Conservation (phyloP, 1,139 yeast species). For the Wickerhamiella infanticola region DNA sequence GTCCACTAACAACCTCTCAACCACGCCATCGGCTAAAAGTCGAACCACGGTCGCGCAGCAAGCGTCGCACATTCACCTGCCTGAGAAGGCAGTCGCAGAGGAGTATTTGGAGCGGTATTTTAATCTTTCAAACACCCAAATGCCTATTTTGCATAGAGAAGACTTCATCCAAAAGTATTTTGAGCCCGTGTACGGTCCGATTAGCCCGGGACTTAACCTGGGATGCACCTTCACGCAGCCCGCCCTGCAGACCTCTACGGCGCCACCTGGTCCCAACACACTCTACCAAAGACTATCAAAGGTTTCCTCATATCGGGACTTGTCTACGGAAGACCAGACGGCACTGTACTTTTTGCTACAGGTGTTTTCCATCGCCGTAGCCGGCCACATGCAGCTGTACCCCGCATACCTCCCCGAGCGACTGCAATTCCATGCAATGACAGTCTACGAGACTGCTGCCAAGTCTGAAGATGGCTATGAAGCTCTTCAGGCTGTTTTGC, state of each 20-base stretch:
- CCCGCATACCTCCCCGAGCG: constrained; percentile 55
- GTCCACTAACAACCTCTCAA: neutral
- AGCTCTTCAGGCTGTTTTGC: constrained; percentile 53
- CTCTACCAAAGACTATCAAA: constrained; percentile 2
- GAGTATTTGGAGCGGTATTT: constrained; percentile 52
- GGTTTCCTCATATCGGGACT: neutral
- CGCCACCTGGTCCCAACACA: neutral
- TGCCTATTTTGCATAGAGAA: constrained; percentile 72
- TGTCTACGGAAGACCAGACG: neutral
- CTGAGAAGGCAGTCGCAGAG: constrained; percentile 59
- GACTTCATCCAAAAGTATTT: constrained; percentile 50
- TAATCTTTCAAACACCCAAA: constrained; percentile 64
- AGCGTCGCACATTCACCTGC: constrained; percentile 26
- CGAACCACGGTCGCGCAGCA: neutral
- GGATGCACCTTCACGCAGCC: constrained; percentile 47
- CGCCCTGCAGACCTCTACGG: constrained; percentile 15
- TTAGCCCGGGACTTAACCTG: constrained; percentile 39
- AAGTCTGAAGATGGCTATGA: constrained; percentile 48
- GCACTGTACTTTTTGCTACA: constrained; percentile 12
- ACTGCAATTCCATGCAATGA: constrained; percentile 55
- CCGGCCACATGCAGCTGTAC: constrained; percentile 56
- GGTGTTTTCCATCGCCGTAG: constrained; percentile 67
- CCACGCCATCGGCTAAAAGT: neutral
- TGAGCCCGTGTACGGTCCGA: constrained; percentile 61
- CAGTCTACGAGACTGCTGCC: constrained; percentile 44